Evolutionary conservation across 2,329 filamentous ascomycete species (phyloP).

Genomic region (Coniochaeta sp.): DNA sequence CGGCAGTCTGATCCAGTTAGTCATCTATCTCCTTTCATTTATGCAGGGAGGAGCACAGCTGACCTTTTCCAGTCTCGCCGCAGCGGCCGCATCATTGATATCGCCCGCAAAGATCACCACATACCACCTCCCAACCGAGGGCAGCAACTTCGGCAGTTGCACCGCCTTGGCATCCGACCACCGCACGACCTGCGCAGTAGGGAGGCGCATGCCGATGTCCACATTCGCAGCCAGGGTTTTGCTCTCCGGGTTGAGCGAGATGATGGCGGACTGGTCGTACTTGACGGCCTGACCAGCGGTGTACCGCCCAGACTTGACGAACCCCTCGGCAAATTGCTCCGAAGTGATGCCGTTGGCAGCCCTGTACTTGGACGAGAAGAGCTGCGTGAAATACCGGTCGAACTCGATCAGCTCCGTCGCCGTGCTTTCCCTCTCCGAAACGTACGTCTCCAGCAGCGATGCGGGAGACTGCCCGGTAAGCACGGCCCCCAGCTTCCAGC

Average conservation of each 20-base stretch:
- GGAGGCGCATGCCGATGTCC: slow-evolving; percentile 46
- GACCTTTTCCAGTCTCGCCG: slow-evolving; percentile 19
- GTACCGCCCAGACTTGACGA: slow-evolving; percentile 49
- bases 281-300: slow-evolving; percentile 51
- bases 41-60: background rate
- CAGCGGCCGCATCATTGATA: slow-evolving; percentile 26
- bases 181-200: slow-evolving; percentile 51
- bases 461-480: slow-evolving; percentile 34
- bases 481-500: slow-evolving; percentile 50
- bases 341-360: slow-evolving; percentile 31
- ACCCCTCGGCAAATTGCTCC: slow-evolving; percentile 48
- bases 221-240: background rate
- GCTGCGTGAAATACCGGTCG: slow-evolving; percentile 44
- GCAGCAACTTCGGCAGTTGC: slow-evolving; percentile 43
- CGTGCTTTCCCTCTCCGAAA: slow-evolving; percentile 42
- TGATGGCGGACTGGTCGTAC: slow-evolving; percentile 44
- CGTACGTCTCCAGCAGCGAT: slow-evolving; percentile 43
- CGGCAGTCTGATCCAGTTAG: slow-evolving; percentile 10
- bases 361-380: slow-evolving; percentile 40
- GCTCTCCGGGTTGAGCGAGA: background rate
- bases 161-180: slow-evolving; percentile 52
- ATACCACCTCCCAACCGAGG: slow-evolving; percentile 35
- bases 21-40: background rate
- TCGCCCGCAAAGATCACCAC: slow-evolving; percentile 50
- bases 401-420: slow-evolving; percentile 55